Conservation (phyloP, 129 eudicot genomes). For the Chrysanthemum lavandulifolium region DNA sequence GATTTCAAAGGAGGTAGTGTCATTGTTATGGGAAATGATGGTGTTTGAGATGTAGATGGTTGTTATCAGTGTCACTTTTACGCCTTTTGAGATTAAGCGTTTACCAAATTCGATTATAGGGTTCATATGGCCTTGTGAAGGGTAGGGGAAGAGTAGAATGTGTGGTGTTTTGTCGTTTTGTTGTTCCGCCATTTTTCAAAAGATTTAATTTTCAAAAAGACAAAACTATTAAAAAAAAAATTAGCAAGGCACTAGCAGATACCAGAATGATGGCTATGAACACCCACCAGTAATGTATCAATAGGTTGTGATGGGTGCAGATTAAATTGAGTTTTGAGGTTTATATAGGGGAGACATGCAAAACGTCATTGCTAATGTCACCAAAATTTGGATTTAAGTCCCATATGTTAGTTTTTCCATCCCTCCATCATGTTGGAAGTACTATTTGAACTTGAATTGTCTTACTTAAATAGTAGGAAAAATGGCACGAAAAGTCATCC, state of each 20-base stretch:
- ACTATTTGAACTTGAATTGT: too few relatives aligned
- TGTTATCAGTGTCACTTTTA: conserved; percentile 31
- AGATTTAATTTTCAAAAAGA: too few relatives aligned
- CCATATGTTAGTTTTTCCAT: neutral
- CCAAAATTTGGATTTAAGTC: neutral
- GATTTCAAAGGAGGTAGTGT: neutral
- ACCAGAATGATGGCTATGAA: too few relatives aligned
- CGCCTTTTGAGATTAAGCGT: conserved; percentile 31
- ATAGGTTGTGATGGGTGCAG: neutral
- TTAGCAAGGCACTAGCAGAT: too few relatives aligned
- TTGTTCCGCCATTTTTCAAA: neutral
- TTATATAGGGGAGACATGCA: neutral
- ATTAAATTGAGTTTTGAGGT: too few relatives aligned
- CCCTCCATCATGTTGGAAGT: neutral
- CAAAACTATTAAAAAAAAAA: too few relatives aligned
- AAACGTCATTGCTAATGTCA: conserved; percentile 4
- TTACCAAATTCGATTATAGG: conserved; percentile 39
- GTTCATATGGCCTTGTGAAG: conserved; percentile 48
- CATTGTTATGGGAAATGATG: neutral
- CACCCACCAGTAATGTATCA: too few relatives aligned
- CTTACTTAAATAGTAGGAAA: too few relatives aligned
- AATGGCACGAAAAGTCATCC: too few relatives aligned
- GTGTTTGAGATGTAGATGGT: conserved; percentile 8
- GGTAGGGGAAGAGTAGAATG: conserved; percentile 33
- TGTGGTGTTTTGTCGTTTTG: conserved; percentile 14